Percentiles rank a stretch among this genome's conserved stretches.
These are phyloP conservation scores for Wickerhamiella sergipiensis DNA, from an alignment of 805 yeast genomes.

Conservation along the genomic window DNA sequence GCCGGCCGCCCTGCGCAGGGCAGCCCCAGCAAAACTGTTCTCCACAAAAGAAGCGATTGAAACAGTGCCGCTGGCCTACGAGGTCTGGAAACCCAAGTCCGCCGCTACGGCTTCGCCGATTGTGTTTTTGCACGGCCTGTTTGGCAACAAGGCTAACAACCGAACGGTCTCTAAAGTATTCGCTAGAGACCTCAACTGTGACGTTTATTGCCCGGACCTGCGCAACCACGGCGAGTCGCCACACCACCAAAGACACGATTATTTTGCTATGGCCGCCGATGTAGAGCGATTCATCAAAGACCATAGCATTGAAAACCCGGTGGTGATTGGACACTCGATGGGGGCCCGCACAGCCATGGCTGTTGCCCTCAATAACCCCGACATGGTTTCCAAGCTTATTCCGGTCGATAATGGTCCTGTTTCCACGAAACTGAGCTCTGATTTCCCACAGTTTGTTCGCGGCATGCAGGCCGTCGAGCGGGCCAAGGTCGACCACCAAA, in stretches of 20 bases:
- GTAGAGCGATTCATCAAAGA: slow-evolving; percentile 57
- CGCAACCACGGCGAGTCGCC: slow-evolving; percentile 94
- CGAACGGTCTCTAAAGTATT: slow-evolving; percentile 53
- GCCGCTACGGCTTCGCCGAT: slow-evolving; percentile 33
- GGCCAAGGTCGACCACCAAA: slow-evolving; percentile 32
- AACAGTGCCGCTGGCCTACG: slow-evolving; percentile 17
- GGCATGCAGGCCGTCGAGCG: slow-evolving; percentile 47
- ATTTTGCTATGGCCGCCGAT: slow-evolving; percentile 72
- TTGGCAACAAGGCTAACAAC: slow-evolving; percentile 75
- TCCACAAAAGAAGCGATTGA: neutral
- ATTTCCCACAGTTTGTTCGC: slow-evolving; percentile 54
- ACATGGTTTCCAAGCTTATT: slow-evolving; percentile 45
- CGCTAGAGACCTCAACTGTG: slow-evolving; percentile 24
- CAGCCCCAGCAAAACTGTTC: neutral
- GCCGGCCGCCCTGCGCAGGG: neutral
- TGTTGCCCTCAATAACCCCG: slow-evolving; percentile 51
- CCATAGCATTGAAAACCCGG: slow-evolving; percentile 24
- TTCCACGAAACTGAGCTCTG: slow-evolving; percentile 39
- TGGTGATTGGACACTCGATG: slow-evolving; percentile 33
- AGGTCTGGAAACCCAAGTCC: slow-evolving; percentile 15
- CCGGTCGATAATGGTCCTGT: slow-evolving; percentile 89
- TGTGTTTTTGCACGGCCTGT: slow-evolving; percentile 73
- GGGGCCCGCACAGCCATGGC: slow-evolving; percentile 96
- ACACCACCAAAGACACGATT: slow-evolving; percentile 54
- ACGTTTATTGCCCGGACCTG: slow-evolving; percentile 40